Conservation (phyloP, 371 early-diverging fungal species). For the Mortierella sp. region DNA sequence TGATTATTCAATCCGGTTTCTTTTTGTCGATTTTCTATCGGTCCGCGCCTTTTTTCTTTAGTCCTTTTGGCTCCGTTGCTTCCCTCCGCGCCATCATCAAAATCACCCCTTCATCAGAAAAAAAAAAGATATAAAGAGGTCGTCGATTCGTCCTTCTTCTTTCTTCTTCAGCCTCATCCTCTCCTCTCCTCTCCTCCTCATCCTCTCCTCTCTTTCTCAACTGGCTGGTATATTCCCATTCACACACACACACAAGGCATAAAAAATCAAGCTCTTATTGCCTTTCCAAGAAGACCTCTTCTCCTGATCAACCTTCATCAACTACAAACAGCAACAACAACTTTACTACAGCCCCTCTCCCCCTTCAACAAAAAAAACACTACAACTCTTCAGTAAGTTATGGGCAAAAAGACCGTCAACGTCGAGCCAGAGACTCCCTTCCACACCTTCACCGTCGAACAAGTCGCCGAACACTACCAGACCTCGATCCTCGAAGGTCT, state of each 20-base stretch:
- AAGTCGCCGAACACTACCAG: conserved; percentile 64
- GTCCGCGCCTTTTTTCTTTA: neutral
- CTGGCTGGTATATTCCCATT: neutral
- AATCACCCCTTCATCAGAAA: neutral
- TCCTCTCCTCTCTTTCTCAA: neutral
- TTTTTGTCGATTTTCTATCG: neutral
- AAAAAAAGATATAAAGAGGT: no score
- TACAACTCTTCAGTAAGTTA: conserved; percentile 7
- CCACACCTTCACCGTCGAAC: conserved; percentile 62
- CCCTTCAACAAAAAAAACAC: neutral
- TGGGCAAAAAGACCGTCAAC: conserved; percentile 49
- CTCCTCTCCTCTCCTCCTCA: neutral
- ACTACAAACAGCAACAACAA: neutral
- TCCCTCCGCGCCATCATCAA: neutral
- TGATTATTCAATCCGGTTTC: neutral
- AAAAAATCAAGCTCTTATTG: neutral
- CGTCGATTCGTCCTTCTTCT: no score
- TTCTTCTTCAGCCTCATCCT: neutral
- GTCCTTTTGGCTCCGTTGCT: neutral
- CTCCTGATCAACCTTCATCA: neutral
- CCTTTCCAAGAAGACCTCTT: conserved; percentile 11
- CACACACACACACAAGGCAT: neutral
- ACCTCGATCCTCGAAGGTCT: conserved; percentile 76
- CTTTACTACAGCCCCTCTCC: neutral
- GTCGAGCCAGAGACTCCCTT: conserved; percentile 57